These are phyloP conservation scores for Quercus wislizeni DNA, from an alignment of 306 rosid genomes.

Conservation along the genomic window DNA sequence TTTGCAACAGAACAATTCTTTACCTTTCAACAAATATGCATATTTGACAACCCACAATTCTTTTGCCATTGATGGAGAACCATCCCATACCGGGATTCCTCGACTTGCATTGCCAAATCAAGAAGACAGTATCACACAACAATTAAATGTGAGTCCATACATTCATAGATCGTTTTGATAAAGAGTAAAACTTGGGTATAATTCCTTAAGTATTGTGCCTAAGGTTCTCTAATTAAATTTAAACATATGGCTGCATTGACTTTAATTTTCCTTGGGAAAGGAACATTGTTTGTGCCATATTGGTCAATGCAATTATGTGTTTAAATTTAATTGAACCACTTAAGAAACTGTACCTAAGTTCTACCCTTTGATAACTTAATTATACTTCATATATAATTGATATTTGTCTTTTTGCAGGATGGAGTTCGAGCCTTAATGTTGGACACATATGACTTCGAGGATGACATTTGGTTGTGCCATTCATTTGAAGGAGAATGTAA, in stretches of 20 bases:
- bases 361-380: too few species aligned
- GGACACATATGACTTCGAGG: background rate
- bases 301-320: too few species aligned
- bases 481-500: too few species aligned
- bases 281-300: too few species aligned
- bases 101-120: constrained; percentile 34
- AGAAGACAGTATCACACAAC: constrained; percentile 40
- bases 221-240: too few species aligned
- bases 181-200: background rate
- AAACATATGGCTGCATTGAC: too few species aligned
- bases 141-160: constrained; percentile 28
- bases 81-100: constrained; percentile 1
- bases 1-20: constrained; percentile 30
- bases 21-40: constrained; percentile 45
- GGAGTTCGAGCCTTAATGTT: too few species aligned
- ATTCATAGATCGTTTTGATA: background rate
- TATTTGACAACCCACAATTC: constrained; percentile 47
- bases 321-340: too few species aligned
- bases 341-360: too few species aligned
- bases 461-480: background rate
- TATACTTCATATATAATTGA: too few species aligned
- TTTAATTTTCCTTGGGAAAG: too few species aligned
- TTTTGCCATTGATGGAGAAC: constrained; percentile 27
- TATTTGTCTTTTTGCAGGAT: too few species aligned
- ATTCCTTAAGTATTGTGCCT: background rate